These are phyloP conservation scores for Neocatenulostroma microsporum DNA, from an alignment of 2,329 filamentous ascomycete species.

Conservation along the genomic window DNA sequence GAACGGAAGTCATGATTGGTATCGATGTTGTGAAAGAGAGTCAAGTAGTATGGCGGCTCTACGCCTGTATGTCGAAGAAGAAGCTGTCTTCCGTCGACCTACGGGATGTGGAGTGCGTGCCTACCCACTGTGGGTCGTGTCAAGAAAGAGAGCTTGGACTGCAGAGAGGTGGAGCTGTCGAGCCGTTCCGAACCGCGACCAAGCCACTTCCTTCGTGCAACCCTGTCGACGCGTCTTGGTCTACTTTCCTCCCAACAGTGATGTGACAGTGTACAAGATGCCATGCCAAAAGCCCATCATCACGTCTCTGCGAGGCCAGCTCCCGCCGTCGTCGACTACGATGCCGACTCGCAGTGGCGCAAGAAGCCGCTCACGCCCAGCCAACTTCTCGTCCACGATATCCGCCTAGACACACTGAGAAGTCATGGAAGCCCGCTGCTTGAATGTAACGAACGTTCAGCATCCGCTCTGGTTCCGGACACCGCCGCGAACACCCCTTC, in stretches of 20 bases:
- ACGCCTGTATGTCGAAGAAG: too few species aligned
- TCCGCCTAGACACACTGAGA: slow-evolving; percentile 29
- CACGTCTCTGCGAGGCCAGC: slow-evolving; percentile 6
- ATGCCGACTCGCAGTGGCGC: slow-evolving; percentile 31
- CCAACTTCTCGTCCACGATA: slow-evolving; percentile 34
- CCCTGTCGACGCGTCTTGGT: background rate
- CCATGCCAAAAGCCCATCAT: background rate
- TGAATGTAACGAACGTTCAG: slow-evolving; percentile 31
- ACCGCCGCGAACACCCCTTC: slow-evolving; percentile 16
- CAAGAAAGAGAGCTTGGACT: too few species aligned
- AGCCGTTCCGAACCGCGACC: background rate
- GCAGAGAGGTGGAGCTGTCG: background rate
- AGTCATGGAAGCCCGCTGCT: slow-evolving; percentile 30
- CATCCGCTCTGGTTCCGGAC: slow-evolving; percentile 30
- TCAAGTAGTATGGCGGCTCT: too few species aligned
- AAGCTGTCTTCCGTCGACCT: too few species aligned
- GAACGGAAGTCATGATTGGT: slow-evolving; percentile 4
- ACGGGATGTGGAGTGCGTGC: too few species aligned
- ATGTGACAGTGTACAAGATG: background rate
- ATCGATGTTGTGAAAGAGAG: too few species aligned
- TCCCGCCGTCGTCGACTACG: slow-evolving; percentile 22
- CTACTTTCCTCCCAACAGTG: background rate
- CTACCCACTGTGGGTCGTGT: too few species aligned
- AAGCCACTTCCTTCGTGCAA: too few species aligned
- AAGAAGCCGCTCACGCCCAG: slow-evolving; percentile 34